These are phyloP conservation scores for Entonaema liquescens DNA, from an alignment of 495 filamentous ascomycete genomes.

Conservation along the genomic window DNA sequence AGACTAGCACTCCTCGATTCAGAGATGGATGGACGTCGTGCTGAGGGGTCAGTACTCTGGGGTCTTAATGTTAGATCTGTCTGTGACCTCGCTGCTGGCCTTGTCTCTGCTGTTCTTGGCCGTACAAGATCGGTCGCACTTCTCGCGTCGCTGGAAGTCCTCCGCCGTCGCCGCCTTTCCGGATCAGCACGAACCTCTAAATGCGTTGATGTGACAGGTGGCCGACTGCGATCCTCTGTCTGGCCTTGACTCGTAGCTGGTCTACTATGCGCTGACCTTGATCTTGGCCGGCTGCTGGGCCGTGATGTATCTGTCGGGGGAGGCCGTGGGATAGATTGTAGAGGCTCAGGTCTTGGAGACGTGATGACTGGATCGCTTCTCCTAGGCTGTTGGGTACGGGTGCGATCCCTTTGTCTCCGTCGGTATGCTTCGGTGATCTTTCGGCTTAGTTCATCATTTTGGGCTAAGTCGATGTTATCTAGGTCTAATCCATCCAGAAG, in stretches of 20 bases:
- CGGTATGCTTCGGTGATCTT: conserved; percentile 88
- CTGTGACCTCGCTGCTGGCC: conserved; percentile 62
- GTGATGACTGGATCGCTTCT: conserved; percentile 52
- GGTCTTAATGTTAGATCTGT: conserved; percentile 66
- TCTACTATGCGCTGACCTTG: conserved; percentile 51
- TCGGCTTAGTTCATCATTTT: conserved; percentile 87
- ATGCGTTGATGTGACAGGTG: conserved; percentile 54
- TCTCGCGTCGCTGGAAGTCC: conserved; percentile 51
- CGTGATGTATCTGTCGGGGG: conserved; percentile 42
- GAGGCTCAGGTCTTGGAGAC: conserved; percentile 46
- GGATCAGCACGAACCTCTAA: conserved; percentile 56
- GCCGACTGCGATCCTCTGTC: conserved; percentile 53
- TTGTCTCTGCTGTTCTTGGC: conserved; percentile 49
- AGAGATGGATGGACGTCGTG: conserved; percentile 45
- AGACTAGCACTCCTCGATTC: conserved; percentile 55
- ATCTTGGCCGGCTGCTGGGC: conserved; percentile 52
- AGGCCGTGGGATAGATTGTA: conserved; percentile 40
- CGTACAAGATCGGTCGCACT: conserved; percentile 55
- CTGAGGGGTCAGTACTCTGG: conserved; percentile 46
- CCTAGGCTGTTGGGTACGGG: conserved; percentile 48
- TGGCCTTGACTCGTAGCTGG: conserved; percentile 45
- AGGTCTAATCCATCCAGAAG: conserved; percentile 85
- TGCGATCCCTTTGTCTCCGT: conserved; percentile 68
- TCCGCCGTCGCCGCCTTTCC: conserved; percentile 52
- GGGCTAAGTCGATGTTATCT: conserved; percentile 75